Evolutionary conservation across 2,329 filamentous ascomycete species (phyloP), one percentile per base, ranked within the genome.

Genomic region (Escovopsis sp.): DNA sequence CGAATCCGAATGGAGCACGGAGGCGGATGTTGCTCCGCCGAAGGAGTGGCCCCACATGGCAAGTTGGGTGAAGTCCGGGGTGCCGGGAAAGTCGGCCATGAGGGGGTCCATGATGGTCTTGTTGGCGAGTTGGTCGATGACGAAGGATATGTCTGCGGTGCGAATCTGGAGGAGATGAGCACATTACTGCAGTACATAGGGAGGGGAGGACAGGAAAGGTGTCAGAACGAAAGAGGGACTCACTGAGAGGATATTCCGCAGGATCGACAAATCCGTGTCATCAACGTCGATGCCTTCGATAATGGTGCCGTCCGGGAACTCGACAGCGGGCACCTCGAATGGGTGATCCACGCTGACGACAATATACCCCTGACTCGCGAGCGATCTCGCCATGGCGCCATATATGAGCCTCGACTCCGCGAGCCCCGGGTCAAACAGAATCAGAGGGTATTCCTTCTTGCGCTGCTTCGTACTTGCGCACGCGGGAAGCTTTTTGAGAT

Each of bases 281-380:
- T 49, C 45, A 18, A 40, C 44, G 33, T 53, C 48, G 3, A 43
- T 45, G 1, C 53, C 45, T 43, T 51, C 51, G 8, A 59, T 51
- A 10, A 61, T 45, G 1, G 56, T 55, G 4, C 61, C 68, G 43
- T 70, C 55, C 0, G 67, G 64, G n/a, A 67, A 70, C 43, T 70
- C 61, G 8, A 73, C 60, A 18, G 68, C 55, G 1, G 52, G 44
- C 0, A 63, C 58, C 39, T 73, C 69, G 39, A 66, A 64, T 0
- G 69, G 61, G 40, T 73, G 70, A 43, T 74, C 71, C 23, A 74
- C 54, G 0, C 67, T 55, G 11, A 70, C 54, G 3, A 74, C 65
- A 0, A 62, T 55, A 39, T 63, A 67, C 0, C 69, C 69, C 6
- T 62, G 56, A 12, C 64, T 67, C 0, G 68, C 66, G 3, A 74